Percentiles rank a stretch among this genome's conserved stretches.
These are phyloP conservation scores for Xylariaceae sp. DNA, from an alignment of 2,329 filamentous ascomycete species.

Conservation along the genomic window DNA sequence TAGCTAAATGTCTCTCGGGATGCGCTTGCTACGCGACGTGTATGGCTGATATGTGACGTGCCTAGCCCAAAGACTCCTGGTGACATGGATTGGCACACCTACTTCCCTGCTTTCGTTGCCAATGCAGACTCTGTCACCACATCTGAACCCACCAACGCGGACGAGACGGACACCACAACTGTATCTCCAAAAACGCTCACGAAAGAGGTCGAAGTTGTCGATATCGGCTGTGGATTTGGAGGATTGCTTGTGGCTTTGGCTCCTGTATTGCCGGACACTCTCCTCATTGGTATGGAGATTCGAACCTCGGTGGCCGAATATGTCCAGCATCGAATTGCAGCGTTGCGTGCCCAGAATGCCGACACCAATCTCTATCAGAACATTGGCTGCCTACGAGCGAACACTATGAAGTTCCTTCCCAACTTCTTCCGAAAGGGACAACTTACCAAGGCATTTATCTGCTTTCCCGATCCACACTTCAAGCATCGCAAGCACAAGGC, in stretches of 20 bases:
- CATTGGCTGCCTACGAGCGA: conserved; percentile 80
- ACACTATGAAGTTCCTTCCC: conserved; percentile 99
- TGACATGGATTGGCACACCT: conserved; percentile 84
- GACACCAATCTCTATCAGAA: conserved; percentile 66
- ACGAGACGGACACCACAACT: conserved; percentile 2
- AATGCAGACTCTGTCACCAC: conserved; percentile 32
- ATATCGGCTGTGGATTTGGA: conserved; percentile 96
- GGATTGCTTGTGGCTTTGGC: conserved; percentile 82
- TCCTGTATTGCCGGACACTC: conserved; percentile 70
- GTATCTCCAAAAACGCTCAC: conserved; percentile 38
- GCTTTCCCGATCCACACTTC: conserved; percentile 98
- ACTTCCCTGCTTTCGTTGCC: conserved; percentile 70
- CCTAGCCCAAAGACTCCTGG: conserved; percentile 68
- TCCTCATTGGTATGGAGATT: conserved; percentile 90
- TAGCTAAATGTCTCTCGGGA: conserved; percentile 9
- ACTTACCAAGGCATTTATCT: conserved; percentile 89
- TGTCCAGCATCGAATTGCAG: conserved; percentile 80
- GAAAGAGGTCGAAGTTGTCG: conserved; percentile 81
- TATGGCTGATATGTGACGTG: conserved; percentile 20
- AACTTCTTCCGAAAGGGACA: conserved; percentile 86
- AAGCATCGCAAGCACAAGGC: conserved; percentile 97
- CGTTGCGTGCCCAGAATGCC: conserved; percentile 63
- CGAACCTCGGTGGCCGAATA: conserved; percentile 85
- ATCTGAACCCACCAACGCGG: conserved; percentile 16
- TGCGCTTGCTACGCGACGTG: neutral